Base-by-base conservation (phyloP, 2,329 filamentous ascomycete species). In the Scytalidium lignicola region DNA sequence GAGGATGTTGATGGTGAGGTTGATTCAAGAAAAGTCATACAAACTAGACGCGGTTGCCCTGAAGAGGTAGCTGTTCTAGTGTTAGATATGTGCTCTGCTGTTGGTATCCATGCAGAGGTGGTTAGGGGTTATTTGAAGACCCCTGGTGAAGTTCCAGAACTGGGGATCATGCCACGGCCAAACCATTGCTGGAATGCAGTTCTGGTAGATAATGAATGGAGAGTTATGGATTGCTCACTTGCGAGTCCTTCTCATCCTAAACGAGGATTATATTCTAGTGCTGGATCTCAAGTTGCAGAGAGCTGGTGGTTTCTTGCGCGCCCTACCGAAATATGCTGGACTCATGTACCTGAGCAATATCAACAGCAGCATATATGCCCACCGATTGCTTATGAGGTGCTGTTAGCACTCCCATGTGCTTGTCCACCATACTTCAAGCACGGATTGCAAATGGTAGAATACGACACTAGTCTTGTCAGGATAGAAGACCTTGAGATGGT, bases 151-250 rank as follows among this genome's bases (percentile, higher is more conserved):
- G 72, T 85, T 7, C 74, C 86, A 1, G 91, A 97, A 59, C 74
- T 90, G 41, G 88, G 87, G 53, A 85, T 86, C 50, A 82, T 92
- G 66, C 88, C 89, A n/a, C 82, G 85, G 23, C 79, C 92, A 0
- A 99, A 99, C 62, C 93, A 99, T 69, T 97, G 88, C 83, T 99
- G 93, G 93, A 99, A 99, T 59, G 85, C 90, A 1, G 89, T 97
- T 17, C 72, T 96, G 29, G 84, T 96, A 8, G 93, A 99, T 66
- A 86, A 88, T 19, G 90, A 96, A 69, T 99, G 93, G 93, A 86
- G 93, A 45, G 87, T 97, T 56, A 89, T 99, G 73, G 93, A 99
- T 67, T 93, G 90, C 65, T 95, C 90, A 29, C 75, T 99, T 43
- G 90, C 93, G 3, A 91, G 86, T 55, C 91, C 92, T 12, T 96